Conservation (phyloP, 2,329 filamentous ascomycete genomes). For the Colletotrichum phormii region DNA sequence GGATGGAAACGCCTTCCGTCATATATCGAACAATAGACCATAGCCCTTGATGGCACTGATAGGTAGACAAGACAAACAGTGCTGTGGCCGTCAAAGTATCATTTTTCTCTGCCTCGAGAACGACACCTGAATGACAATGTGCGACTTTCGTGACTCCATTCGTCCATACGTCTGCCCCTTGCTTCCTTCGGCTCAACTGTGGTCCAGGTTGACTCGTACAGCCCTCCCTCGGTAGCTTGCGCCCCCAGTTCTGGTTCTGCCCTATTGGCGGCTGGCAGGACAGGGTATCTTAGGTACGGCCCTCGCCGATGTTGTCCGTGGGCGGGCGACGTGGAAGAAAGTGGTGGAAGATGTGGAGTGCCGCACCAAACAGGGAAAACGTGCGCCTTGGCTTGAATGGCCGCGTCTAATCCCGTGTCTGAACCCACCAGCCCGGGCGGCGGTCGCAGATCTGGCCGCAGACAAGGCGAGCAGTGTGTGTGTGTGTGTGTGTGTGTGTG, state of each 20-base stretch:
- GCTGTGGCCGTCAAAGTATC: not conserved
- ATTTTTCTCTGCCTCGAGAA: not conserved
- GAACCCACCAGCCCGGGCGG: slow-evolving; percentile 37
- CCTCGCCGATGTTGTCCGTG: slow-evolving; percentile 34
- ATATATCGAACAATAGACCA: not conserved
- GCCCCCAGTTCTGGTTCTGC: slow-evolving; percentile 1
- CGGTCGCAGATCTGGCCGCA: slow-evolving; percentile 39
- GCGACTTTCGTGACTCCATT: not conserved
- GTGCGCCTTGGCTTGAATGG: slow-evolving; percentile 36
- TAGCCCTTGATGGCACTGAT: not conserved
- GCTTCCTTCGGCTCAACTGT: not conserved
- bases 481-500: not conserved
- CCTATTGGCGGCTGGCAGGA: slow-evolving; percentile 21
- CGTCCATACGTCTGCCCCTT: not conserved
- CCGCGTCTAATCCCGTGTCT: slow-evolving; percentile 32
- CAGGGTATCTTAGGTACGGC: slow-evolving; percentile 30
- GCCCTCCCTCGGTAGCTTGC: not conserved
- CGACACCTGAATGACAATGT: not conserved
- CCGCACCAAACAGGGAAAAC: slow-evolving; percentile 32
- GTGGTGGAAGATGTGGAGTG: slow-evolving; percentile 31
- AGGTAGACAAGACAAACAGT: not conserved
- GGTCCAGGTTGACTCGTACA: not conserved
- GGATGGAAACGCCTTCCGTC: not conserved
- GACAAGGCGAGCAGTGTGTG: slow-evolving; percentile 7
- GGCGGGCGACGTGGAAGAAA: slow-evolving; percentile 28